phyloP scores from a whole-genome alignment of 1,284 basidiomycete genomes.

The Boletus hoseneyae region DNA sequence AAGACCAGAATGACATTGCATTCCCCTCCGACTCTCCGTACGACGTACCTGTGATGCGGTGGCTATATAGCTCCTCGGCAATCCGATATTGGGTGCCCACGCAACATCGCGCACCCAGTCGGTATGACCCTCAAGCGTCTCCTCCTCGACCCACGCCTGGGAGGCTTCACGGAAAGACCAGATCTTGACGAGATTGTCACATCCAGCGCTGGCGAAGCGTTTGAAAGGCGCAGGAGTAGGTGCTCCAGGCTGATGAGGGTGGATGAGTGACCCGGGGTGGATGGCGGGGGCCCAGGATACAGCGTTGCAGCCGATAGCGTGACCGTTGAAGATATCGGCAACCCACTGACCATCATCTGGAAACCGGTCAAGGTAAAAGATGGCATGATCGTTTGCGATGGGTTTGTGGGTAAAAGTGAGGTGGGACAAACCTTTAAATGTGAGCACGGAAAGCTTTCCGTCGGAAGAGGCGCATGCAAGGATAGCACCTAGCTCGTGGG shows the following conservation, averaged over 20 bases:
- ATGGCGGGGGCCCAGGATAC: conserved; percentile 98
- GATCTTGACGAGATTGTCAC: conserved; percentile 94
- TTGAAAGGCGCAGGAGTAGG: conserved; percentile 55
- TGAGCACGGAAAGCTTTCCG: conserved; percentile 94
- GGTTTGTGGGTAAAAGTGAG: background rate
- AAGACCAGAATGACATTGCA: background rate
- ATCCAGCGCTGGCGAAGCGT: conserved; percentile 93
- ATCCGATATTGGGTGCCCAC: conserved; percentile 95
- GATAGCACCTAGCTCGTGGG: conserved; percentile 95
- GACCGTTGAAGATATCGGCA: conserved; percentile 92
- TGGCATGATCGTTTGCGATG: background rate
- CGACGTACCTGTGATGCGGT: conserved; percentile 81
- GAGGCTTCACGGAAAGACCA: conserved; percentile 83
- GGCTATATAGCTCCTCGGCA: conserved; percentile 93
- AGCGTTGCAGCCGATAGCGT: conserved; percentile 95
- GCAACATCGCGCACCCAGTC: conserved; percentile 99
- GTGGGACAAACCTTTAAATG: conserved; percentile 79
- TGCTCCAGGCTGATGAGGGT: conserved; percentile 48
- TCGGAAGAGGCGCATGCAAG: conserved; percentile 98
- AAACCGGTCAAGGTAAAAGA: background rate
- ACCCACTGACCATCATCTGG: conserved; percentile 96
- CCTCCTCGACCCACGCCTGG: conserved; percentile 88
- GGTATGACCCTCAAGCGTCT: conserved; percentile 83
- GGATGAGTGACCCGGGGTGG: conserved; percentile 79
- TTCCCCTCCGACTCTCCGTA: background rate